Base-by-base conservation (phyloP, 345 rosid species). In the Bruguiera parviflora region DNA sequence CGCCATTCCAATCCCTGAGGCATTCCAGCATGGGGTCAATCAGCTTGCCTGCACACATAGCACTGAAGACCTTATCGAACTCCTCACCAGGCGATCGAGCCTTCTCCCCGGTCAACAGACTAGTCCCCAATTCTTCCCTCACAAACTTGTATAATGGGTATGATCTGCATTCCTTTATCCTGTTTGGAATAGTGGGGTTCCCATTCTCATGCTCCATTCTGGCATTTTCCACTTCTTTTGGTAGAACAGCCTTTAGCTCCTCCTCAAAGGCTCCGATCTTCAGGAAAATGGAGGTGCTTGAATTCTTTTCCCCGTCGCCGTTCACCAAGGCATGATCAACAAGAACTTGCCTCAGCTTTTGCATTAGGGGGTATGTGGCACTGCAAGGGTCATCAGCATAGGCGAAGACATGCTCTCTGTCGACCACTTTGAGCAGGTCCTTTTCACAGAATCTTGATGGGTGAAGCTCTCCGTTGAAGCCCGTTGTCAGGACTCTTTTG, bases 91-190 rank as follows among this genome's bases (percentile, higher is more conserved):
- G 80, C 1, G 80, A 77, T 9, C 56, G 13, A 0, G 46, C 58
- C 22, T 64, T 72, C 66, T 77, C 80, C 0, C 80, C 80, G 2
- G 80, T 77, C 0, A 77, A 61, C 64, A 77, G 64, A 43, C 66
- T 31, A 6, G 73, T 58, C 11, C 76, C 71, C 43, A 72, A 11
- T 46, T 77, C 77, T 64, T 68, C 77, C 73, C 80, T 77, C 67
- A 72, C 80, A 53, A 77, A 68, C 67, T 25, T 77, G 77, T 77
- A 77, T 21, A 77, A 58, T 64, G 80, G 80, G 53, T 77, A 77
- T 31, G 80, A 77, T 28, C 80, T 72, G 53, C 80, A 77, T 58
- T 72, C 77, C 51, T 29, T 33, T 5, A 77, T 77, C 70, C 53
- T 72, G 73, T 77, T 77, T 1, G 73, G 70, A 16, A 72, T 72